A percentile compares a stretch with the other conserved stretches of the same genome.
These are phyloP conservation scores for Aureobasidium leucospermi DNA, from an alignment of 2,329 filamentous ascomycete species.

Conservation along the genomic window DNA sequence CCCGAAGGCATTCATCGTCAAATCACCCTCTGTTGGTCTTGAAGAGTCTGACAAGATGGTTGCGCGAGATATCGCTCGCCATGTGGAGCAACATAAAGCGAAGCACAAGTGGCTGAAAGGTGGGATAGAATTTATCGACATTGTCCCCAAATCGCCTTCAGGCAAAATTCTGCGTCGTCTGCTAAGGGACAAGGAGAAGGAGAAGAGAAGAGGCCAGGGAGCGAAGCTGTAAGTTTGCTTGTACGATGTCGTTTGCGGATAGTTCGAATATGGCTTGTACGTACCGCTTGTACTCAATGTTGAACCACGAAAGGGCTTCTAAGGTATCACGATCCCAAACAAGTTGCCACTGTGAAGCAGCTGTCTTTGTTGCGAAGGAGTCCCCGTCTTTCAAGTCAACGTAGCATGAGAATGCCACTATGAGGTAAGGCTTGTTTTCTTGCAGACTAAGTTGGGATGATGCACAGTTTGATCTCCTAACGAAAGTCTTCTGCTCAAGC, in stretches of 20 bases:
- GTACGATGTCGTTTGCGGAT: not conserved
- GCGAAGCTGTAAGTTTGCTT: slow-evolving; percentile 14
- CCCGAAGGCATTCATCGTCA: slow-evolving; percentile 58
- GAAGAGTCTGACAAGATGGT: slow-evolving; percentile 47
- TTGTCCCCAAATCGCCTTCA: slow-evolving; percentile 46
- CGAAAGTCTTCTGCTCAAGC: too few relatives aligned
- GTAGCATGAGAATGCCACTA: too few relatives aligned
- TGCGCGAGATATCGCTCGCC: slow-evolving; percentile 46
- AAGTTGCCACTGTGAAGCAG: too few relatives aligned
- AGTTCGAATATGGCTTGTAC: too few relatives aligned
- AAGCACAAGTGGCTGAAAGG: slow-evolving; percentile 57
- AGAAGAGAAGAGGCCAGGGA: slow-evolving; percentile 34
- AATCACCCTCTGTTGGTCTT: slow-evolving; percentile 43
- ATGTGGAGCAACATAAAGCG: slow-evolving; percentile 55
- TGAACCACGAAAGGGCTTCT: not conserved
- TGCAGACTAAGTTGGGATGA: too few relatives aligned
- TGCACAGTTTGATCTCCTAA: too few relatives aligned
- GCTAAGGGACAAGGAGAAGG: slow-evolving; percentile 66
- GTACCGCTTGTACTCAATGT: not conserved
- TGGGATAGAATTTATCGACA: slow-evolving; percentile 51
- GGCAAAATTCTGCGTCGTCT: slow-evolving; percentile 56
- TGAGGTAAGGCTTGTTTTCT: too few relatives aligned
- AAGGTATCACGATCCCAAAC: too few relatives aligned
- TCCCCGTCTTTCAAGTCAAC: too few relatives aligned
- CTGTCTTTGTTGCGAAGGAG: too few relatives aligned